A percentile compares a stretch with the other conserved stretches of the same genome.
Conservation (phyloP, 257 asterid species). For the Primulina huaijiensis region DNA sequence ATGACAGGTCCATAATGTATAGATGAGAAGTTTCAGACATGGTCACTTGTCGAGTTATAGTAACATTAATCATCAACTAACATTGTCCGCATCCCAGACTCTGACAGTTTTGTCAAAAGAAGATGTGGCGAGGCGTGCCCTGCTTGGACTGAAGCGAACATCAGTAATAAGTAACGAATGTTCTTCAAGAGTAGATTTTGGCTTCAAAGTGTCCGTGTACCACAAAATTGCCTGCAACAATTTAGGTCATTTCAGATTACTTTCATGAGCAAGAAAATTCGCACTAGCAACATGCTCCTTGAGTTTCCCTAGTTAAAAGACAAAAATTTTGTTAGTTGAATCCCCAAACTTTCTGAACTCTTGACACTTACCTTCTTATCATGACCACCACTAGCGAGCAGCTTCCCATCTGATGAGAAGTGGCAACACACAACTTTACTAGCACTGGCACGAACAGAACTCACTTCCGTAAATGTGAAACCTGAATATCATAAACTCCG, state of each 20-base stretch:
- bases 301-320: conserved; percentile 3
- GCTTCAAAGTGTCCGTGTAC: conserved; percentile 72
- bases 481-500: conserved; percentile 40
- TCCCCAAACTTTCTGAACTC: conserved; percentile 10
- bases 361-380: conserved; percentile 68
- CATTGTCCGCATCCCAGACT: conserved; percentile 96
- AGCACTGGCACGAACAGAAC: conserved; percentile 67
- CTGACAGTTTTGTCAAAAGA: conserved; percentile 94
- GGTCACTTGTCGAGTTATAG: not conserved
- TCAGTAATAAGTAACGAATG: conserved; percentile 77
- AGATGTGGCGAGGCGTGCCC: conserved; percentile 95
- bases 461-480: conserved; percentile 74
- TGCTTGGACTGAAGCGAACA: conserved; percentile 96
- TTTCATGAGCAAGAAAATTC: conserved; percentile 10
- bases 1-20: not conserved
- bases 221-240: conserved; percentile 81
- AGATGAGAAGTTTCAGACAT: not conserved
- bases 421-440: conserved; percentile 89
- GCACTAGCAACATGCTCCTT: conserved; percentile 1
- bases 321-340: not conserved
- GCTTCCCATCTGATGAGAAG: conserved; percentile 94
- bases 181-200: conserved; percentile 83
- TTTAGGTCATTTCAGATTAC: conserved; percentile 16
- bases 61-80: conserved; percentile 31
- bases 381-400: conserved; percentile 96